Evolutionary conservation across 2,329 filamentous ascomycete genomes (phyloP).

Genomic region (Pseudocercospora pini-densiflorae): DNA sequence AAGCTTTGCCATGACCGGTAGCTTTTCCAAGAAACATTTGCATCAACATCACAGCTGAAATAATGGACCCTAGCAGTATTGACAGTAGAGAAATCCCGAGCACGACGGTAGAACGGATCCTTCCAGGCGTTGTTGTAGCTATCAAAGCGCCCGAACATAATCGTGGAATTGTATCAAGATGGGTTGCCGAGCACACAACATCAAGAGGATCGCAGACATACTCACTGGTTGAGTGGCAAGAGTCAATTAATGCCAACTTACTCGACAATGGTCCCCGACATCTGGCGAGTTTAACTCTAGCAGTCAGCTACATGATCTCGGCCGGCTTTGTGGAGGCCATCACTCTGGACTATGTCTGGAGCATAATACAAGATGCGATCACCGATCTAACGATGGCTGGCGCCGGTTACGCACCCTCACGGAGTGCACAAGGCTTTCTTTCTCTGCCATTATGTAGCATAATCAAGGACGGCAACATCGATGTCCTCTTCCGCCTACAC

Average conservation of each 20-base stretch:
- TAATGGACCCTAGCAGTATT: background rate
- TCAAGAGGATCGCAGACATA: background rate
- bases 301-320: background rate
- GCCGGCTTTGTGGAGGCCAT: background rate
- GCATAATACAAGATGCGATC: background rate
- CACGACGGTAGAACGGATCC: background rate
- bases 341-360: slow-evolving; percentile 4
- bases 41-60: slow-evolving; percentile 1
- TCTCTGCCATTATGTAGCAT: slow-evolving; percentile 44
- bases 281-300: background rate
- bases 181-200: background rate
- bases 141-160: background rate
- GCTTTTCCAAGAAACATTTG: background rate
- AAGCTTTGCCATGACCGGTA: background rate
- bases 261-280: background rate
- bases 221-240: background rate
- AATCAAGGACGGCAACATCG: slow-evolving; percentile 39
- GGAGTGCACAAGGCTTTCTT: slow-evolving; percentile 44
- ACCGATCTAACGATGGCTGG: background rate
- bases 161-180: background rate
- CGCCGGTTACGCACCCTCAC: background rate
- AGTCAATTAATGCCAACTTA: background rate
- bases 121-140: background rate
- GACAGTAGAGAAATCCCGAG: background rate
- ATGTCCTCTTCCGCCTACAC: slow-evolving; percentile 44